Conservation (phyloP, 2,329 filamentous ascomycete species). For the Phialophora verrucosa region DNA sequence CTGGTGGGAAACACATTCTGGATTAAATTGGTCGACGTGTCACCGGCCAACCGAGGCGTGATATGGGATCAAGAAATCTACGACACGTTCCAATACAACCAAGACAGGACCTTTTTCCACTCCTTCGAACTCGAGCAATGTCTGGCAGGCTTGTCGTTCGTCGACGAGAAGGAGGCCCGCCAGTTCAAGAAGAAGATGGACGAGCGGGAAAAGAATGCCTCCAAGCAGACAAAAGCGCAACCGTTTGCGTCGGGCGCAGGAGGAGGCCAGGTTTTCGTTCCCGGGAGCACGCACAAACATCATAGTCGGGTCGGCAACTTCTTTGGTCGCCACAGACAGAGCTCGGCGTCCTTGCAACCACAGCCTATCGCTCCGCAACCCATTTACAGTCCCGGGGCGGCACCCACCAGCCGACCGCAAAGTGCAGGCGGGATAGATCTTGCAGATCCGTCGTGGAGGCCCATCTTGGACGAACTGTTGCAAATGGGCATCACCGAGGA, state of each 20-base stretch:
- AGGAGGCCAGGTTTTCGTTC: conserved; percentile 51
- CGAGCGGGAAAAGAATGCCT: conserved; percentile 92
- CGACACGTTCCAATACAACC: conserved; percentile 92
- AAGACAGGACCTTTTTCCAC: conserved; percentile 97
- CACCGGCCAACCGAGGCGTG: conserved; percentile 78
- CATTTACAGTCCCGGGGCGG: conserved; percentile 30
- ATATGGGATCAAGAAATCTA: conserved; percentile 99
- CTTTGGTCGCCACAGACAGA: conserved; percentile 57
- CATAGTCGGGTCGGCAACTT: conserved; percentile 60
- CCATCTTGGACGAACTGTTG: conserved; percentile 65
- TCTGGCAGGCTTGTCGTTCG: conserved; percentile 86
- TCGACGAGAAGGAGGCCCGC: conserved; percentile 96
- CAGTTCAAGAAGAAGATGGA: conserved; percentile 98
- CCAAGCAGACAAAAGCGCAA: conserved; percentile 80
- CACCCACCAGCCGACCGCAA: conserved; percentile 41
- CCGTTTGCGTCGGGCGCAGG: conserved; percentile 67
- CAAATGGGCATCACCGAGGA: conserved; percentile 72
- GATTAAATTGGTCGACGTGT: conserved; percentile 97
- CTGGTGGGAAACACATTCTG: conserved; percentile 94
- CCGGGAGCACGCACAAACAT: conserved; percentile 47
- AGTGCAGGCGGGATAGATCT: conserved; percentile 56
- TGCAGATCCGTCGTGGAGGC: conserved; percentile 66
- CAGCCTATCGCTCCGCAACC: conserved; percentile 37
- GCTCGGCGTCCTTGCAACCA: conserved; percentile 46
- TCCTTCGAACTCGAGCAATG: conserved; percentile 95